Evolutionary conservation across 140 eudicot species (phyloP).

Genomic region (Ambrosia hybrid): DNA sequence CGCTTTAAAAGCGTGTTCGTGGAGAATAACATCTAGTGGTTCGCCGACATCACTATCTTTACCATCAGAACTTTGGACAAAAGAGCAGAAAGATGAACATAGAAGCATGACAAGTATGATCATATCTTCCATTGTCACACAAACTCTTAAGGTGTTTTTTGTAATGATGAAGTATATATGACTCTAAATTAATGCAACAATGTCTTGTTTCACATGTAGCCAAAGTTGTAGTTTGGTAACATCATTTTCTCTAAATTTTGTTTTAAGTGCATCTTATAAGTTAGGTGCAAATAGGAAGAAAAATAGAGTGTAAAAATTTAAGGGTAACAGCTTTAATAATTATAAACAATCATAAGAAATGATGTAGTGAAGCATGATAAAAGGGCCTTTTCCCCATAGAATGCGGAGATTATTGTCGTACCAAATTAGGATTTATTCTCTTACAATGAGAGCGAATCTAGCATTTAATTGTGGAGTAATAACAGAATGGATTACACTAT

Average conservation of each 20-base stretch:
- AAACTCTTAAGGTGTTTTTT: constrained; percentile 16
- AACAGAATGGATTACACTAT: background rate
- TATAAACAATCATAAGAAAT: constrained; percentile 27
- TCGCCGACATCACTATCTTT: constrained; percentile 13
- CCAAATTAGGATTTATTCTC: constrained; percentile 14
- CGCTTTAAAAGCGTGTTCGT: constrained; percentile 49
- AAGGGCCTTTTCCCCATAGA: constrained; percentile 12
- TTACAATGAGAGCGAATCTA: constrained; percentile 8
- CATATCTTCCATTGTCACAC: constrained; percentile 23
- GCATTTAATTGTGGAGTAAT: constrained; percentile 25
- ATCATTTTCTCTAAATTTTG: constrained; percentile 6
- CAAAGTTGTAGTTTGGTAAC: constrained; percentile 13
- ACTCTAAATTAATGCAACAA: background rate
- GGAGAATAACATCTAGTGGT: constrained; percentile 54
- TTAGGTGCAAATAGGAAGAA: constrained; percentile 5
- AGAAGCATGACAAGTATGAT: constrained; percentile 28
- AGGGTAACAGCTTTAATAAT: constrained; percentile 12
- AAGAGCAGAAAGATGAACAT: constrained; percentile 27
- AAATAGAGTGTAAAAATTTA: background rate
- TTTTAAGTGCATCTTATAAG: constrained; percentile 15
- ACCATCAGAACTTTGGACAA: constrained; percentile 24
- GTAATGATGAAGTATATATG: constrained; percentile 12
- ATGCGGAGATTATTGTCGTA: constrained; percentile 24
- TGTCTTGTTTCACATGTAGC: background rate
- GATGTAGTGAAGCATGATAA: constrained; percentile 31